Evolutionary conservation across 2,329 filamentous ascomycete species (phyloP).

Genomic region (Zarea fungicola): DNA sequence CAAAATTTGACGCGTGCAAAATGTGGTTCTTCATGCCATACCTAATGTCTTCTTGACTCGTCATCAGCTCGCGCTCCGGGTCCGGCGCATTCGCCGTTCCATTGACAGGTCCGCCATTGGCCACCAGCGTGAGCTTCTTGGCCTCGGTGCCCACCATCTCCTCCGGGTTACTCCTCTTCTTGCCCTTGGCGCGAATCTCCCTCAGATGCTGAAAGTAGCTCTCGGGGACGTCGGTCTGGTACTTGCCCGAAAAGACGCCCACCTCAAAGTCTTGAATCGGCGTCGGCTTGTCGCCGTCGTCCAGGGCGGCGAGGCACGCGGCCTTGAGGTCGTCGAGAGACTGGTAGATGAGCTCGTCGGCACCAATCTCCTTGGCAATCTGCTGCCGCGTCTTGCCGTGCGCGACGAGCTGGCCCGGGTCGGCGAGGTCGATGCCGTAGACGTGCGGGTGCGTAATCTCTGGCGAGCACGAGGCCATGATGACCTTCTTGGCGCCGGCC

Average conservation of each 20-base stretch:
- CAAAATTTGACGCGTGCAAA: not conserved
- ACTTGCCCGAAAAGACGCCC: constrained; percentile 85
- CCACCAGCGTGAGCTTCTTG: constrained; percentile 15
- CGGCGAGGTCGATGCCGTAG: constrained; percentile 37
- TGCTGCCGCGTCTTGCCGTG: constrained; percentile 31
- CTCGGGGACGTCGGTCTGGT: constrained; percentile 72
- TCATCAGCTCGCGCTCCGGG: constrained; percentile 11
- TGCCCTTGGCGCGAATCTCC: constrained; percentile 60
- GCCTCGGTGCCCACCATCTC: not conserved
- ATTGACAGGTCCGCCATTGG: constrained; percentile 52
- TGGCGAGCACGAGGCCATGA: constrained; percentile 74
- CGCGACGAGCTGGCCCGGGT: constrained; percentile 29
- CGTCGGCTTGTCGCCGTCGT: constrained; percentile 48
- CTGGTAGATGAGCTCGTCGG: constrained; percentile 52
- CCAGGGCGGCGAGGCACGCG: constrained; percentile 68
- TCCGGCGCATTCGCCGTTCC: constrained; percentile 5
- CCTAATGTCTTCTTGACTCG: constrained; percentile 28
- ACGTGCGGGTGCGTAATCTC: constrained; percentile 80
- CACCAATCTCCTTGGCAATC: constrained; percentile 38
- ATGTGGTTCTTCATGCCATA: constrained; percentile 16
- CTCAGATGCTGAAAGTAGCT: constrained; percentile 81
- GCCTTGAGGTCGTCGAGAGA: constrained; percentile 70
- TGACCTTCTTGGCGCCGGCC: constrained; percentile 73
- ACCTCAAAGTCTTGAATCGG: constrained; percentile 69
- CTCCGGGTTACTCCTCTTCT: constrained; percentile 23